Evolutionary conservation across 495 filamentous ascomycete species (phyloP).

Genomic region (Talaromyces nanjingensis): DNA sequence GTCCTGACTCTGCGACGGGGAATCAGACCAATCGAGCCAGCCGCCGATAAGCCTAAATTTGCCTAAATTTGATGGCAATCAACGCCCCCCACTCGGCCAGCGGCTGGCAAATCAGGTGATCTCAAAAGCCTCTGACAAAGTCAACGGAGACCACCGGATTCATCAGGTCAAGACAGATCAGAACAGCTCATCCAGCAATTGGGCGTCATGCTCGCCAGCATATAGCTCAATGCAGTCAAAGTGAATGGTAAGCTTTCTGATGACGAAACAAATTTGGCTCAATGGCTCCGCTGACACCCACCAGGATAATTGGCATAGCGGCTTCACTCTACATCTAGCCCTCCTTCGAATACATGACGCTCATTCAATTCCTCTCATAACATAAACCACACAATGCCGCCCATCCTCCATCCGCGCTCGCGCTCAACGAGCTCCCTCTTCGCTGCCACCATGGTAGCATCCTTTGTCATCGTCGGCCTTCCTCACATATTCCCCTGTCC

Average conservation of each 20-base stretch:
- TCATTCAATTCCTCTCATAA: not conserved
- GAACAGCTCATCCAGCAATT: not conserved
- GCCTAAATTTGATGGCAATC: not conserved
- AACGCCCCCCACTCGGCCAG: not conserved
- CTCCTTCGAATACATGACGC: not conserved
- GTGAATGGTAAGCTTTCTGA: not conserved
- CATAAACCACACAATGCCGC: constrained; percentile 55
- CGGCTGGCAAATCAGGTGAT: not conserved
- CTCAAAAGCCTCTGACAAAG: not conserved
- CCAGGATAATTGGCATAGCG: not conserved
- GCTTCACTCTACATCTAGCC: not conserved
- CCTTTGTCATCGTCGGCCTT: constrained; percentile 83
- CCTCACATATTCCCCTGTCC: constrained; percentile 94
- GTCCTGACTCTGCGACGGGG: not conserved
- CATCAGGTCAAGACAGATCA: not conserved
- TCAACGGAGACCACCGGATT: not conserved
- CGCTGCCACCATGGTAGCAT: constrained; percentile 83
- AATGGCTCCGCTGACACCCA: not conserved
- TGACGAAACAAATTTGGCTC: not conserved
- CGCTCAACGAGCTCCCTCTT: constrained; percentile 88
- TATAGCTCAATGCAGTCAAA: not conserved
- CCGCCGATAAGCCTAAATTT: not conserved
- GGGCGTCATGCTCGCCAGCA: not conserved
- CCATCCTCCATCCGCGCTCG: constrained; percentile 87
- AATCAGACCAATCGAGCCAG: constrained; percentile 2